Percentiles rank a stretch among this genome's conserved stretches.
Evolutionary conservation across 768 basidiomycete genomes (phyloP).

Genomic region (Boletus coccyginus): DNA sequence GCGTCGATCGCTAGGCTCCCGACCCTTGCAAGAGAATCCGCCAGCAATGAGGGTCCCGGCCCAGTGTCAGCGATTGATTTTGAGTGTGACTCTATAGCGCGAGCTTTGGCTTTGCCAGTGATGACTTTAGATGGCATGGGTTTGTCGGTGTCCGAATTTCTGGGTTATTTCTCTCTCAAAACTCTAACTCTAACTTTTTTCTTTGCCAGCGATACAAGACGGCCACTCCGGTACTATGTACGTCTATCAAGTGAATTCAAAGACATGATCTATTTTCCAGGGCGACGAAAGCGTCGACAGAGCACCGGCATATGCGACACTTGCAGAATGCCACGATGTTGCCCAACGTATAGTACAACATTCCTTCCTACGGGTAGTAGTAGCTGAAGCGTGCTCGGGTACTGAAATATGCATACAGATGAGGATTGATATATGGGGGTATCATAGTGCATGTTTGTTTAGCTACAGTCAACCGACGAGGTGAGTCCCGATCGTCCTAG

Average conservation of each 20-base stretch:
- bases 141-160: no score
- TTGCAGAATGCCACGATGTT: background rate
- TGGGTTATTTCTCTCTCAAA: no score
- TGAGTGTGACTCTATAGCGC: no score
- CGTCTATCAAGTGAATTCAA: background rate
- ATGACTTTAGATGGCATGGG: no score
- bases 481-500: constrained; percentile 9
- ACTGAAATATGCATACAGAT: constrained; percentile 31
- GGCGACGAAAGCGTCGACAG: background rate
- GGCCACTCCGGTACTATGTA: background rate
- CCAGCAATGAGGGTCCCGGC: no score
- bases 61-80: no score
- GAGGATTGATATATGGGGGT: constrained; percentile 28
- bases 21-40: no score
- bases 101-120: rapidly evolving
- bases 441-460: constrained; percentile 24
- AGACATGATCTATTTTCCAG: constrained; percentile 2
- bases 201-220: no score
- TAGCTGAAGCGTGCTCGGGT: constrained; percentile 8
- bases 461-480: constrained; percentile 12
- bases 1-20: no score
- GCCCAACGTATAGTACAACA: constrained; percentile 14
- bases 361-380: constrained; percentile 12
- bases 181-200: background rate
- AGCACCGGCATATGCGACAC: background rate